Percentiles rank a stretch among this genome's conserved stretches.
Conservation (phyloP, 352 stramenopile species). For the Pythium rishiriense region DNA sequence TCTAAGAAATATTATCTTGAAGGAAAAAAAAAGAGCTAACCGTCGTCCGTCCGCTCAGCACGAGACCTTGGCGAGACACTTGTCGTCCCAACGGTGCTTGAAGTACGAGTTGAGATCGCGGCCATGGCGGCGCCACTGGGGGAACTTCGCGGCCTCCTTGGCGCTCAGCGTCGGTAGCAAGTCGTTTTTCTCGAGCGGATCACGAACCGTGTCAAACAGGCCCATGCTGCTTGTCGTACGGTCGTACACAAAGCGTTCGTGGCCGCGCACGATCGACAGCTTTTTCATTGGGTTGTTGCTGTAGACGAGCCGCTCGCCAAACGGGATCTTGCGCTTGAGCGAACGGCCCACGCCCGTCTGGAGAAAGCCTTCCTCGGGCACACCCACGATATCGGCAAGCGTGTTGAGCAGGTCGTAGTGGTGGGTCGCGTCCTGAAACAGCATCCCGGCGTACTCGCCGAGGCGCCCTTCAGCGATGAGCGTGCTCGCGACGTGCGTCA, state of each 20-base stretch:
- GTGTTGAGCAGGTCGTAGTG: constrained; percentile 34
- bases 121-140: constrained; percentile 19
- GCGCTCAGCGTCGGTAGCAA: constrained; percentile 30
- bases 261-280: constrained; percentile 36
- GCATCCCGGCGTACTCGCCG: constrained; percentile 8
- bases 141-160: constrained; percentile 18
- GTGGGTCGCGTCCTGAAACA: constrained; percentile 20
- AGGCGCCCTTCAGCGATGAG: constrained; percentile 27
- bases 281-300: constrained; percentile 62
- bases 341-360: constrained; percentile 30
- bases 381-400: constrained; percentile 26
- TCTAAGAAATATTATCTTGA: neutral
- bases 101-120: constrained; percentile 53
- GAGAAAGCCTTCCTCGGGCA: constrained; percentile 22
- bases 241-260: constrained; percentile 48
- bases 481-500: constrained; percentile 27
- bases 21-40: neutral
- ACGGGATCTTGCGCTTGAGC: constrained; percentile 42
- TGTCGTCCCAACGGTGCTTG: constrained; percentile 45
- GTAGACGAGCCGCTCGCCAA: constrained; percentile 41
- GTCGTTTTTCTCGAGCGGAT: constrained; percentile 44
- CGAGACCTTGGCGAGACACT: constrained; percentile 33
- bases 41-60: constrained; percentile 24
- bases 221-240: constrained; percentile 31
- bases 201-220: constrained; percentile 39